Percentiles rank a stretch among this genome's conserved stretches.
These are phyloP conservation scores for Aspergillus amoenus DNA, from an alignment of 2,329 filamentous ascomycete species.

Conservation along the genomic window DNA sequence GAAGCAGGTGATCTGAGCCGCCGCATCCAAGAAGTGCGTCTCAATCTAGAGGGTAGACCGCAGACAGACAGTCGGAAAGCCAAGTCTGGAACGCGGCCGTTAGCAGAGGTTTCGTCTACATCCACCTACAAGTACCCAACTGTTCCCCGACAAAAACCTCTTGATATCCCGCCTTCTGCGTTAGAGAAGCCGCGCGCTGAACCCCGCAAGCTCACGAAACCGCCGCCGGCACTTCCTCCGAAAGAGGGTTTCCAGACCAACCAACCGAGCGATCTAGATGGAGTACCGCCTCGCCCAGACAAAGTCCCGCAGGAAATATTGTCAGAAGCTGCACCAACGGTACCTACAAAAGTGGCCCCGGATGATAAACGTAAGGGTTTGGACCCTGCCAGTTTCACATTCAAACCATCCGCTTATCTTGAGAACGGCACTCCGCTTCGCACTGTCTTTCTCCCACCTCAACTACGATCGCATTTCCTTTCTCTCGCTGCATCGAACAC, in stretches of 20 bases:
- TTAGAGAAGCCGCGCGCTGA: conserved; percentile 20
- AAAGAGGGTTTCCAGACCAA: conserved; percentile 28
- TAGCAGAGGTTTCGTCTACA: conserved; percentile 19
- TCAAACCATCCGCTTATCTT: conserved; percentile 80
- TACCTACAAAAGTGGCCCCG: conserved; percentile 27
- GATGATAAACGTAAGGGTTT: conserved; percentile 26
- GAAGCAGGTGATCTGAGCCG: conserved; percentile 47
- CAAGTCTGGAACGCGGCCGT: conserved; percentile 15
- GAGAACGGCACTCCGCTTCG: conserved; percentile 86
- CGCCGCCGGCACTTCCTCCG: conserved; percentile 41
- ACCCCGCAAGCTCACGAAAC: conserved; percentile 20
- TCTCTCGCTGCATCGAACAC: conserved; percentile 75
- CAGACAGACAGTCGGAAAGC: conserved; percentile 9
- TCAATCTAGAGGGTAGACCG: conserved; percentile 35
- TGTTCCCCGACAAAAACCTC: conserved; percentile 38
- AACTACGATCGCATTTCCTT: conserved; percentile 73
- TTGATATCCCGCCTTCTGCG: conserved; percentile 23
- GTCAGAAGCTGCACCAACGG: conserved; percentile 20
- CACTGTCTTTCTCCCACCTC: conserved; percentile 79
- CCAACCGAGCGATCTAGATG: conserved; percentile 24
- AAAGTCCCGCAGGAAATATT: conserved; percentile 21
- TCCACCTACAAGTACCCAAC: conserved; percentile 45
- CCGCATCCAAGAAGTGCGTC: conserved; percentile 53
- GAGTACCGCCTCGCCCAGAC: conserved; percentile 24
- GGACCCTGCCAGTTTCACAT: conserved; percentile 64